Base-by-base conservation (phyloP, 352 stramenopile species). In the Aphanomyces cochlioides region DNA sequence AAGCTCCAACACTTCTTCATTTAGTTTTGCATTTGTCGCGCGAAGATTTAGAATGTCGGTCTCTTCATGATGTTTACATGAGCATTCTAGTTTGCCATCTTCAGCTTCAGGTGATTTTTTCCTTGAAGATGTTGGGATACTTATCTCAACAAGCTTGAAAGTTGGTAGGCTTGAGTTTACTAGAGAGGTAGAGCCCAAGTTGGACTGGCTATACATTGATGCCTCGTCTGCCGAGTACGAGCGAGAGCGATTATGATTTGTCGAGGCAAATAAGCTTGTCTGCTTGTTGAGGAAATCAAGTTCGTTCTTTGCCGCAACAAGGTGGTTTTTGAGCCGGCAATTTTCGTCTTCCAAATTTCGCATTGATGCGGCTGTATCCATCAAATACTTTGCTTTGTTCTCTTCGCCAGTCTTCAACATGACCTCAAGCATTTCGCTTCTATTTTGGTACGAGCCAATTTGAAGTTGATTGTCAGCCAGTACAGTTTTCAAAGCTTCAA, bases 271-370 rank as follows among this genome's bases (percentile, higher is more conserved):
- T 53, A 2, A 15, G 1, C 13, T n/a, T 53, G 13, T 15, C n/a
- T n/a, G 45, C n/a, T 58, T n/a, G 50, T 19, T 58, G 50, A 34
- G 37, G n/a, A 19, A 58, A 19, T 53, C 8, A n/a, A 58, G n/a
- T 58, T 58, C n/a, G 7, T 58, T 58, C 50, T 13, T 21, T 12
- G 50, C 50, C n/a, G 50, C 28, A 13, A 34, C 37, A 13, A 58
- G n/a, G n/a, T 38, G 50, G 8, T 19, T 8, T 2, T 58, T n/a
- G 1, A 58, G 50, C 8, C 50, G 50, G 50, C 50, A 34, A 34
- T 58, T 58, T 34, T 58, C 50, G 8, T 58, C 50, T 12, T 58
- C n/a, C 50, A 10, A 38, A 19, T n/a, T 2, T 58, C 37, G 8
- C 28, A 58, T 58, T n/a, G 50, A n/a, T 2, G 45, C 45, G 13